Conservation (phyloP, 176 grass and related monocot genomes). For the Carex cristatella region DNA sequence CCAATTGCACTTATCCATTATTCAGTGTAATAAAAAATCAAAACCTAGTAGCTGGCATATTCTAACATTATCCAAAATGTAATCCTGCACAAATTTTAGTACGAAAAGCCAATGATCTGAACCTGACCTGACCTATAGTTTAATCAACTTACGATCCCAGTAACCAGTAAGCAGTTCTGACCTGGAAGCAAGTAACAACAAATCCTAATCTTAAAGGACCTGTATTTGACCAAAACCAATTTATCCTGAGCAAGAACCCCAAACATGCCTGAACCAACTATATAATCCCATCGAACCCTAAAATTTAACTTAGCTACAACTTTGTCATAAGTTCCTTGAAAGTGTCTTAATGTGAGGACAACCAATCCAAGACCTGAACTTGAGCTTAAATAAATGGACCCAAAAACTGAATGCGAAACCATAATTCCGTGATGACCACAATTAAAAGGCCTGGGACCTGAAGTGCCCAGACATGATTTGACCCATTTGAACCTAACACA, state of each 20-base stretch:
- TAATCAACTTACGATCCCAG: background rate
- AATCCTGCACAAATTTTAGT: background rate
- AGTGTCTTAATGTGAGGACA: background rate
- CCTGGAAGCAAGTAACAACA: background rate
- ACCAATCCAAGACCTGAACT: background rate
- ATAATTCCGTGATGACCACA: no score
- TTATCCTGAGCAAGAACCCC: background rate
- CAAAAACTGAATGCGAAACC: background rate
- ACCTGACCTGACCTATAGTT: background rate
- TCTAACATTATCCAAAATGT: conserved; percentile 4
- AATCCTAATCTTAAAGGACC: background rate
- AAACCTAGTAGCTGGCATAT: background rate
- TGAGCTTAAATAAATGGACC: background rate
- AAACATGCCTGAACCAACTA: background rate
- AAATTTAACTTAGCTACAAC: background rate
- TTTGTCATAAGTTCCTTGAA: background rate
- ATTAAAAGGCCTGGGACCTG: background rate
- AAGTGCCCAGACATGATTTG: background rate
- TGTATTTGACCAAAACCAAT: background rate
- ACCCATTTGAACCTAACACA: background rate
- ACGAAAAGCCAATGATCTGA: background rate
- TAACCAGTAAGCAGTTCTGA: background rate
- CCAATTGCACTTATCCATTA: background rate
- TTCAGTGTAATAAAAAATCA: background rate
- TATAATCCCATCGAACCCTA: background rate